These are phyloP conservation scores for Castanea sativa DNA, from an alignment of 306 rosid genomes.

Conservation along the genomic window DNA sequence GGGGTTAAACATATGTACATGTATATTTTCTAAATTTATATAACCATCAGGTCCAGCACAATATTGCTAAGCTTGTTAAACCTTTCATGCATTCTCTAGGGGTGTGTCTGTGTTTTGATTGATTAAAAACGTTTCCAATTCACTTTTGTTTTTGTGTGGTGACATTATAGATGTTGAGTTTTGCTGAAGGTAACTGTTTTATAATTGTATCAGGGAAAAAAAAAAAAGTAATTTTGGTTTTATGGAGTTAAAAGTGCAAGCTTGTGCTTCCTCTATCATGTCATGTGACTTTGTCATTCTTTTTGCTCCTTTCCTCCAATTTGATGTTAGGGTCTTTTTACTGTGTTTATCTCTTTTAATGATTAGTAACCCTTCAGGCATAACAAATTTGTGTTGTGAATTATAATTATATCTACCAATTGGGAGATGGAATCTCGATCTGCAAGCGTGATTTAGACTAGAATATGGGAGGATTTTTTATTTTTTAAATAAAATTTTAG, in stretches of 20 bases:
- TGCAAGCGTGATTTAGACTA: neutral
- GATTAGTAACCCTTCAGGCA: neutral
- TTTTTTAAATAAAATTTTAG: neutral
- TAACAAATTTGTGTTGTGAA: neutral
- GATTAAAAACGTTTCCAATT: neutral
- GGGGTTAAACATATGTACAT: neutral
- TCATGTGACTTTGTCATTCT: neutral
- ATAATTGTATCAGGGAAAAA: neutral
- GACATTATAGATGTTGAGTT: neutral
- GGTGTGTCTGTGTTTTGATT: neutral
- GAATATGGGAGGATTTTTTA: neutral
- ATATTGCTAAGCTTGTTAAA: neutral
- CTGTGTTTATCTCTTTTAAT: neutral
- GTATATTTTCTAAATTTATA: neutral
- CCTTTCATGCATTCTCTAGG: neutral
- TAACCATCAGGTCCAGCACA: neutral
- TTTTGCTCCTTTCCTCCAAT: neutral
- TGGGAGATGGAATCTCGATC: neutral
- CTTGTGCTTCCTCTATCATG: neutral
- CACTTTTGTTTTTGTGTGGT: constrained; percentile 1
- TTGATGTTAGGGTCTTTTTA: neutral
- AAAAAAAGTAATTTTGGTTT: neutral
- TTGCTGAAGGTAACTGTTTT: neutral
- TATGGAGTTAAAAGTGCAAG: too few relatives aligned
- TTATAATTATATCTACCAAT: neutral